phyloP scores from a whole-genome alignment of 1,284 basidiomycete genomes.

The Baeospora myosura region DNA sequence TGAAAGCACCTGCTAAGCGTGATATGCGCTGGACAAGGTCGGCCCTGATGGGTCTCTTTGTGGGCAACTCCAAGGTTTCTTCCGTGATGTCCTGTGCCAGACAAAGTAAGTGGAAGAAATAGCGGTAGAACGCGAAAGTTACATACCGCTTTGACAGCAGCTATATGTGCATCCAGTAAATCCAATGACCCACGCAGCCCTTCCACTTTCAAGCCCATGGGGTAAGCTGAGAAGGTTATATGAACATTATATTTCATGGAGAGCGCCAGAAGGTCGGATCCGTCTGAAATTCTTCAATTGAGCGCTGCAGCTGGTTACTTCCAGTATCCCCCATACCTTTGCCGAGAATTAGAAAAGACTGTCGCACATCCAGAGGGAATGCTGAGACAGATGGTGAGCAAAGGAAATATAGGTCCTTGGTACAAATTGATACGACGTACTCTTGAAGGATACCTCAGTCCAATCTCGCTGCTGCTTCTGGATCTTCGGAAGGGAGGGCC shows the following conservation, averaged over 20 bases:
- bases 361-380: slow-evolving; percentile 46
- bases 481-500: slow-evolving; percentile 52
- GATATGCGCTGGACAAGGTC: slow-evolving; percentile 56
- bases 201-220: slow-evolving; percentile 52
- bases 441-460: slow-evolving; percentile 41
- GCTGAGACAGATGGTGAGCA: slow-evolving; percentile 29
- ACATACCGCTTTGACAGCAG: slow-evolving; percentile 41
- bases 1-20: slow-evolving; percentile 54
- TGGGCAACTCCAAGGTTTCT: slow-evolving; percentile 43
- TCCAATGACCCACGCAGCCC: slow-evolving; percentile 45
- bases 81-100: slow-evolving; percentile 41
- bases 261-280: slow-evolving; percentile 49
- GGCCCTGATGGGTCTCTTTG: slow-evolving; percentile 29
- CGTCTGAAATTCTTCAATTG: no score
- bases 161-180: slow-evolving; percentile 36
- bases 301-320: not conserved
- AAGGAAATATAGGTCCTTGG: slow-evolving; percentile 1
- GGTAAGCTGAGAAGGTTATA: slow-evolving; percentile 47
- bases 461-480: slow-evolving; percentile 42
- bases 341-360: slow-evolving; percentile 67
- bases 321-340: slow-evolving; percentile 39
- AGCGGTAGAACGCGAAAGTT: not conserved
- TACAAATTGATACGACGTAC: slow-evolving; percentile 30
- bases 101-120: not conserved
- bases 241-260: slow-evolving; percentile 55